These are phyloP conservation scores for Chalara sp. DNA, from an alignment of 2,329 filamentous ascomycete species.

Conservation along the genomic window DNA sequence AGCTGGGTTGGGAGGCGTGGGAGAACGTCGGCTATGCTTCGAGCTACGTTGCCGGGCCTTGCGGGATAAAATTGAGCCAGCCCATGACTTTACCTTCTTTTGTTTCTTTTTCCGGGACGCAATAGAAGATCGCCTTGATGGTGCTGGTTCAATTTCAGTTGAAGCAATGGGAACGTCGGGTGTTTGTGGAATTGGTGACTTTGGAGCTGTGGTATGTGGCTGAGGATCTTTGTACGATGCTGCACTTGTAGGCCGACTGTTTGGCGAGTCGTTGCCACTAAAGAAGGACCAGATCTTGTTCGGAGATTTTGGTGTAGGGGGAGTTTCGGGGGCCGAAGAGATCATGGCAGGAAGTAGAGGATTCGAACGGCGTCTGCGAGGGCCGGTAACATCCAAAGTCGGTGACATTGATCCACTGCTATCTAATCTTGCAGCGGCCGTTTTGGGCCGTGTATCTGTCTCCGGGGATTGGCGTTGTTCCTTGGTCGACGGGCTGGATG, in stretches of 20 bases:
- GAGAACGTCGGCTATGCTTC: conserved; percentile 34
- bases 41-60: conserved; percentile 38
- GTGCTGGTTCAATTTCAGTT: conserved; percentile 17
- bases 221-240: conserved; percentile 32
- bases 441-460: conserved; percentile 54
- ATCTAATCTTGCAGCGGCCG: conserved; percentile 62
- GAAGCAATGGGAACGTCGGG: conserved; percentile 18
- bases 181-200: conserved; percentile 2
- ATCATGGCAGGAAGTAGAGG: conserved; percentile 40
- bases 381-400: conserved; percentile 30
- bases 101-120: conserved; percentile 42
- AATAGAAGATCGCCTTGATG: conserved; percentile 22
- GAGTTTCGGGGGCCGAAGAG: conserved; percentile 14
- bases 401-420: conserved; percentile 19
- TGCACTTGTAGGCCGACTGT: conserved; percentile 36
- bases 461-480: conserved; percentile 35
- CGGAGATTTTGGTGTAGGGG: conserved; percentile 22
- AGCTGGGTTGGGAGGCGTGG: conserved; percentile 34
- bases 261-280: conserved; percentile 34
- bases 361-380: conserved; percentile 49
- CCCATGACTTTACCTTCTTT: conserved; percentile 67
- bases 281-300: conserved; percentile 29
- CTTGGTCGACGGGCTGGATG: conserved; percentile 29
- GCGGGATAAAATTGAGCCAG: conserved; percentile 42
- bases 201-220: conserved; percentile 3